Evolutionary conservation across 208 protist species (phyloP), one percentile per base, ranked within the genome.

Genomic region (Acanthamoeba sp.): DNA sequence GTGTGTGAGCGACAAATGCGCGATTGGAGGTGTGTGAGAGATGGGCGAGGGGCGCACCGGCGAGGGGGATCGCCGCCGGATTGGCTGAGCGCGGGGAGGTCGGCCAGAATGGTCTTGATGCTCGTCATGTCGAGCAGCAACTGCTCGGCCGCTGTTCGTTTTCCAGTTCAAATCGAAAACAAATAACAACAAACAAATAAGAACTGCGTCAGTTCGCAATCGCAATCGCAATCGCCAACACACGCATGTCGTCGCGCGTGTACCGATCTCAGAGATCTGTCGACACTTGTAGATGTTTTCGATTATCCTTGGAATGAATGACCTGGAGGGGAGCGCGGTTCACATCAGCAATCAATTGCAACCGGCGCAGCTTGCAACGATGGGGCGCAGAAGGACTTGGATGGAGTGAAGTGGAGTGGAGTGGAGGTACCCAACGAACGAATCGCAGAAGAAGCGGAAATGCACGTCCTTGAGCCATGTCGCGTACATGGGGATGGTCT

Each of bases 181-280:
- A n/a, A n/a, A n/a, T n/a, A n/a, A n/a, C n/a, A n/a, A n/a, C n/a
- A n/a, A n/a, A n/a, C n/a, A n/a, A n/a, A n/a, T n/a, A n/a, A n/a
- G n/a, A n/a, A n/a, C n/a, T n/a, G n/a, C n/a, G n/a, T n/a, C n/a
- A n/a, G n/a, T n/a, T n/a, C n/a, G n/a, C n/a, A n/a, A n/a, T n/a
- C n/a, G n/a, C n/a, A n/a, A n/a, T n/a, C n/a, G n/a, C n/a, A n/a
- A n/a, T n/a, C n/a, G n/a, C n/a, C n/a, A n/a, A n/a, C n/a, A n/a
- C n/a, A n/a, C n/a, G n/a, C n/a, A n/a, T n/a, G n/a, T n/a, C n/a
- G n/a, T n/a, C n/a, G n/a, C n/a, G n/a, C n/a, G n/a, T n/a, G 34
- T 88, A 94, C 84, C 95, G 62, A 93, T 94, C n/a, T 96, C 94
- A 24, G 93, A 96, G 18, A 96, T 96, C n/a, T 64, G 59, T 27